Conservation (phyloP, 83 land plant genomes). For the Picea mariana region DNA sequence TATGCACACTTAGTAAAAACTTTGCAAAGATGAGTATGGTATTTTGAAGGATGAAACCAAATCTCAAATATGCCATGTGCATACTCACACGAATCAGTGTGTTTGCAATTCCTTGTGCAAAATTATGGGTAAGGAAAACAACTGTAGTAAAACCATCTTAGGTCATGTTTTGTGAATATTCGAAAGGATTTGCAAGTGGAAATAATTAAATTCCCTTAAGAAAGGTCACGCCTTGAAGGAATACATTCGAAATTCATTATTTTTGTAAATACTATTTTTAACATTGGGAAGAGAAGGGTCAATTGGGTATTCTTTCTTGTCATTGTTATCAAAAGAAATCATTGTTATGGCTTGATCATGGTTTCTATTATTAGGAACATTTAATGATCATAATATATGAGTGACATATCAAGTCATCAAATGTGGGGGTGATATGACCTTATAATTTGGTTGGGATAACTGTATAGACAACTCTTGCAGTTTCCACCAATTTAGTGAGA, state of each 20-base stretch:
- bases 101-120: constrained; percentile 52
- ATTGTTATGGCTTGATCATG: not conserved
- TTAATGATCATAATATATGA: too few relatives aligned
- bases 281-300: too few relatives aligned
- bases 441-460: too few relatives aligned
- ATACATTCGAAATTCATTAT: constrained; percentile 28
- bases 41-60: constrained; percentile 73
- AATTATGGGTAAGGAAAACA: constrained; percentile 80
- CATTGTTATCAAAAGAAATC: not conserved
- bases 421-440: too few relatives aligned
- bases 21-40: constrained; percentile 66
- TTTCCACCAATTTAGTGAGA: too few relatives aligned
- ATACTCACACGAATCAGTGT: constrained; percentile 66
- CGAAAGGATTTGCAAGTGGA: constrained; percentile 77
- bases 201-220: constrained; percentile 69
- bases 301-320: too few relatives aligned
- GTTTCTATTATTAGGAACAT: too few relatives aligned
- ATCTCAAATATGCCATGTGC: constrained; percentile 74
- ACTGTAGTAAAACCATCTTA: constrained; percentile 58
- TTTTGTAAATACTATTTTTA: too few relatives aligned
- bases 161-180: constrained; percentile 65
- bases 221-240: constrained; percentile 73
- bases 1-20: constrained; percentile 55
- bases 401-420: too few relatives aligned
- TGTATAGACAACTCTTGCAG: too few relatives aligned